phyloP scores from a whole-genome alignment of 495 filamentous ascomycete genomes.

The Tuber melanosporum region DNA sequence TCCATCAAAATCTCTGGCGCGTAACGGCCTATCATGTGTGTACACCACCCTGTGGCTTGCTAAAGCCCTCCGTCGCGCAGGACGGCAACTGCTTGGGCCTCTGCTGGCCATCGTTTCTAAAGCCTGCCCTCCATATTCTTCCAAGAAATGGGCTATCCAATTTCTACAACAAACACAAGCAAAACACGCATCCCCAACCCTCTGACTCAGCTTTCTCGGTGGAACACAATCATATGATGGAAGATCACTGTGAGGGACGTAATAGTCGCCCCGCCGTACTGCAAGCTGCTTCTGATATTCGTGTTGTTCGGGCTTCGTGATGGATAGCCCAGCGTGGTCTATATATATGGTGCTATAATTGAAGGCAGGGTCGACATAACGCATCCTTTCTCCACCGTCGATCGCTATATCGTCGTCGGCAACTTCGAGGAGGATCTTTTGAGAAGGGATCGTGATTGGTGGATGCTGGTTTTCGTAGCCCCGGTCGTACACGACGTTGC shows the following conservation, averaged over 20 bases:
- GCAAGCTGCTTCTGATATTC: slow-evolving; percentile 19
- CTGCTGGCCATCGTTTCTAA: not conserved
- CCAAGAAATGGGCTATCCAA: slow-evolving; percentile 16
- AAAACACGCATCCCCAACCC: slow-evolving; percentile 22
- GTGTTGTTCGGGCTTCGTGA: slow-evolving; percentile 11
- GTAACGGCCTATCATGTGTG: slow-evolving; percentile 18
- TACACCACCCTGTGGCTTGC: not conserved
- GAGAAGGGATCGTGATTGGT: slow-evolving; percentile 16
- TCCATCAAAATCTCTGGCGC: slow-evolving; percentile 26
- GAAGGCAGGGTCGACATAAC: slow-evolving; percentile 27
- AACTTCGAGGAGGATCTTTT: slow-evolving; percentile 29
- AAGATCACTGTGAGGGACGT: slow-evolving; percentile 14
- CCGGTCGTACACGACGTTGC: slow-evolving; percentile 30
- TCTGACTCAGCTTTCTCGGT: not conserved
- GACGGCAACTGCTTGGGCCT: not conserved
- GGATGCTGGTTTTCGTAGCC: slow-evolving; percentile 23
- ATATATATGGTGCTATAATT: slow-evolving; percentile 22
- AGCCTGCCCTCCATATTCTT: not conserved
- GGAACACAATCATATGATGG: slow-evolving; percentile 23
- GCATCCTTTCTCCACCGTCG: slow-evolving; percentile 9
- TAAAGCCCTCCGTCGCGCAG: not conserved
- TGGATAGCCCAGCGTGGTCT: slow-evolving; percentile 23
- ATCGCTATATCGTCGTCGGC: slow-evolving; percentile 15
- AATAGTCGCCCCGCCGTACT: slow-evolving; percentile 27
- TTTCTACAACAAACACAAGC: slow-evolving; percentile 27